A percentile compares a stretch with the other conserved stretches of the same genome.
Evolutionary conservation across 768 basidiomycete species (phyloP).

Genomic region (Tulasnella calospora): DNA sequence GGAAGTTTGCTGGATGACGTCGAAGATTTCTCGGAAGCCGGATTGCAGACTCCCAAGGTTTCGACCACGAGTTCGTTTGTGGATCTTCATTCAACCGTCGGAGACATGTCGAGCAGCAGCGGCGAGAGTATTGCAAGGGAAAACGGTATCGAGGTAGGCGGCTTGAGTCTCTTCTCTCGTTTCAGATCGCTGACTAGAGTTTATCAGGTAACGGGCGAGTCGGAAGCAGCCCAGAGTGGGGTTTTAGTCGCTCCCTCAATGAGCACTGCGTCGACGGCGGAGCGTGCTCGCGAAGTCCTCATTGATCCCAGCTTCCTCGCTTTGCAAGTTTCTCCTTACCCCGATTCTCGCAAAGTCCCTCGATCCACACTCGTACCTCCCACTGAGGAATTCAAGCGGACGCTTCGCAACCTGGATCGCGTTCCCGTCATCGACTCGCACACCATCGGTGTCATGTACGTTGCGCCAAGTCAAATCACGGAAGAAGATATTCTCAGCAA

Average conservation of each 20-base stretch:
- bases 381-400: slow-evolving; percentile 50
- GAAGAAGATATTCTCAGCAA: slow-evolving; percentile 87
- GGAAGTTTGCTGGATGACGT: slow-evolving; percentile 51
- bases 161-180: not conserved
- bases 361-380: slow-evolving; percentile 45
- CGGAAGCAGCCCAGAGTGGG: not conserved
- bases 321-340: slow-evolving; percentile 78
- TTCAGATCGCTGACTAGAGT: not conserved
- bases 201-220: not conserved
- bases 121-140: not conserved
- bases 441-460: slow-evolving; percentile 94
- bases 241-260: not conserved
- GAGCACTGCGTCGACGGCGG: not conserved
- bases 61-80: not conserved
- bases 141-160: not conserved
- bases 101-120: not conserved
- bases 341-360: slow-evolving; percentile 46
- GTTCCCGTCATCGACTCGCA: slow-evolving; percentile 96
- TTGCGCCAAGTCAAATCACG: slow-evolving; percentile 79
- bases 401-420: slow-evolving; percentile 66
- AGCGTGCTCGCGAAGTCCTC: slow-evolving; percentile 48
- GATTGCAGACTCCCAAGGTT: slow-evolving; percentile 30
- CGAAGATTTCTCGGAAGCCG: slow-evolving; percentile 28
- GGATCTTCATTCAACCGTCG: not conserved
- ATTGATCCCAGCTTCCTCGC: slow-evolving; percentile 83